A percentile compares a stretch with the other conserved stretches of the same genome.
Conservation (phyloP, 345 rosid species). For the Citrus mangshanensis region DNA sequence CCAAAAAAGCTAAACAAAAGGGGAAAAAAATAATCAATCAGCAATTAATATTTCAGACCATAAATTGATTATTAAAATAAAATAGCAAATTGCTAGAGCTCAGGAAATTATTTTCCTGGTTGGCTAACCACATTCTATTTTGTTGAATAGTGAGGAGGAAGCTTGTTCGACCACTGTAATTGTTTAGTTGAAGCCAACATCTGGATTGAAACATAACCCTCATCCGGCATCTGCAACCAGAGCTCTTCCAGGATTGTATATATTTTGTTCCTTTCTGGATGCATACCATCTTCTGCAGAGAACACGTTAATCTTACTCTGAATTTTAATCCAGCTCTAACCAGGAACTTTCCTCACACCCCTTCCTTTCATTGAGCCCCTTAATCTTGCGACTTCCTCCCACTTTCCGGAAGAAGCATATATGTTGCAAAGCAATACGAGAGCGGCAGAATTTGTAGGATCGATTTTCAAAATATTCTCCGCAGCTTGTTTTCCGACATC, state of each 20-base stretch:
- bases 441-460: constrained; percentile 57
- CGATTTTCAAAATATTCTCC: constrained; percentile 53
- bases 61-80: neutral
- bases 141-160: neutral
- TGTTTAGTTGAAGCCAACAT: constrained; percentile 13
- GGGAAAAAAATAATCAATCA: neutral
- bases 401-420: constrained; percentile 53
- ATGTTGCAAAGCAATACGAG: constrained; percentile 61
- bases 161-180: neutral
- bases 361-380: constrained; percentile 54
- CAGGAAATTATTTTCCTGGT: neutral
- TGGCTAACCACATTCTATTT: neutral
- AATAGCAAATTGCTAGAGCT: neutral
- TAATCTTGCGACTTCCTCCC: constrained; percentile 58
- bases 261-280: constrained; percentile 53
- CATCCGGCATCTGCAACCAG: constrained; percentile 45
- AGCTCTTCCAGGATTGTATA: constrained; percentile 37
- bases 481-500: constrained; percentile 63
- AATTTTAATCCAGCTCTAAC: constrained; percentile 69
- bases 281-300: constrained; percentile 55
- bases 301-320: constrained; percentile 52
- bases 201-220: constrained; percentile 28
- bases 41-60: neutral
- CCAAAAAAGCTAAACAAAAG: neutral
- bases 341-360: constrained; percentile 58